Percentiles rank a stretch among this genome's conserved stretches.
phyloP scores from a whole-genome alignment of 192 early-diverging fungal species.

The Backusella westeae region DNA sequence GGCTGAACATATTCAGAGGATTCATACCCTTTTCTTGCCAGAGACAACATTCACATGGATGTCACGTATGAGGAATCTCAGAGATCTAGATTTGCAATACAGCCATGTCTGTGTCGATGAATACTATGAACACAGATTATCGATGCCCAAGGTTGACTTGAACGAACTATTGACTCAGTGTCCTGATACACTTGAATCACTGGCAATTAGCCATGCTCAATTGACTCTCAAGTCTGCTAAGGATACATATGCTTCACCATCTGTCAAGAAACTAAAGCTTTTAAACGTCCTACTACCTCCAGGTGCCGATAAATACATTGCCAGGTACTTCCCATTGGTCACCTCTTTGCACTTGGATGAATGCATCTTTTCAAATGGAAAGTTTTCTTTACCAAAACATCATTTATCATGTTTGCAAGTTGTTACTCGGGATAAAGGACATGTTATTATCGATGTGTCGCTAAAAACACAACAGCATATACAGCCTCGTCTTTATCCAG shows the following conservation, averaged over 20 bases:
- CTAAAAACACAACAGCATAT: background rate
- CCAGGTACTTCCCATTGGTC: background rate
- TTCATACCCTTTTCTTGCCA: background rate
- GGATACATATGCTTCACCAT: background rate
- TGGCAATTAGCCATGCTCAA: background rate
- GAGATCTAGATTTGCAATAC: background rate
- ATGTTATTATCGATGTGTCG: background rate
- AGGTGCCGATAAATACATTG: background rate
- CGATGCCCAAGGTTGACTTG: background rate
- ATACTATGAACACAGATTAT: background rate
- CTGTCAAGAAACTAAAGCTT: background rate
- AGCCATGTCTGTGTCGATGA: background rate
- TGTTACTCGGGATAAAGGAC: background rate
- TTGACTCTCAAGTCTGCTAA: background rate
- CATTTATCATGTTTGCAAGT: background rate
- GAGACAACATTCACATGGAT: background rate
- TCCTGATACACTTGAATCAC: background rate
- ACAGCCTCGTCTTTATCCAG: background rate
- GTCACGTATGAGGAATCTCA: background rate
- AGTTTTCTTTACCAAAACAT: background rate
- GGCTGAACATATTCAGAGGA: background rate
- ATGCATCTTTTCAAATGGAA: background rate
- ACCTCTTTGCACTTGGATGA: background rate
- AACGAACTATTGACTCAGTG: background rate
- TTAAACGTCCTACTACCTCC: background rate